A percentile compares a stretch with the other conserved stretches of the same genome.
Evolutionary conservation across 1,139 yeast genomes (phyloP).

Genomic region (Suhomyces atakaporum): DNA sequence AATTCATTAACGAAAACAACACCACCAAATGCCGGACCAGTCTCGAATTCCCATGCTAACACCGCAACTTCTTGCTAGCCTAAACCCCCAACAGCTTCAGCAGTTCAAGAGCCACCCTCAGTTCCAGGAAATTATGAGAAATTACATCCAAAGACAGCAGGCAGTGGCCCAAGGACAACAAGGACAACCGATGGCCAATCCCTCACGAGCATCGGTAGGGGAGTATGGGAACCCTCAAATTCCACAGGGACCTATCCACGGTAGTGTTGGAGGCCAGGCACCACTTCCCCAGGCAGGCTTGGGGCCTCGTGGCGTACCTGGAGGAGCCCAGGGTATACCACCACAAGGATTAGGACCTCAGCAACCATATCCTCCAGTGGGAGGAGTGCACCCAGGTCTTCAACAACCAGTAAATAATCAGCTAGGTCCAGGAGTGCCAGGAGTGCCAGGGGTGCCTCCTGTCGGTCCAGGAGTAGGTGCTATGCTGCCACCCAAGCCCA

Average conservation of each 20-base stretch:
- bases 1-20: conserved; percentile 2
- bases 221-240: conserved; percentile 7
- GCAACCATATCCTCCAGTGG: conserved; percentile 3
- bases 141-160: conserved; percentile 42
- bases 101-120: conserved; percentile 52
- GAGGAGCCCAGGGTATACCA: background rate
- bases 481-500: too few species aligned
- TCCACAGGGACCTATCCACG: conserved; percentile 3
- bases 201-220: conserved; percentile 3
- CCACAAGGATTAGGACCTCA: background rate
- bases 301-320: background rate
- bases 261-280: conserved; percentile 2
- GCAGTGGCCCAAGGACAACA: conserved; percentile 33
- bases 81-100: conserved; percentile 49
- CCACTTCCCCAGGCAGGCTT: conserved; percentile 2
- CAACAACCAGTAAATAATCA: conserved; percentile 15
- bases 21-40: conserved; percentile 12
- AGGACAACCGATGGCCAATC: conserved; percentile 22
- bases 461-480: too few species aligned
- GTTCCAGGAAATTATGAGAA: conserved; percentile 42
- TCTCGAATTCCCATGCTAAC: conserved; percentile 33
- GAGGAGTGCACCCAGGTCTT: conserved; percentile 7
- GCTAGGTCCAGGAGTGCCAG: too few species aligned
- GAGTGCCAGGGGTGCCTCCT: background rate
- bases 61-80: conserved; percentile 42